Conservation (phyloP, 2,329 filamentous ascomycete species). For the Teratosphaeria pseudoeucalypti region DNA sequence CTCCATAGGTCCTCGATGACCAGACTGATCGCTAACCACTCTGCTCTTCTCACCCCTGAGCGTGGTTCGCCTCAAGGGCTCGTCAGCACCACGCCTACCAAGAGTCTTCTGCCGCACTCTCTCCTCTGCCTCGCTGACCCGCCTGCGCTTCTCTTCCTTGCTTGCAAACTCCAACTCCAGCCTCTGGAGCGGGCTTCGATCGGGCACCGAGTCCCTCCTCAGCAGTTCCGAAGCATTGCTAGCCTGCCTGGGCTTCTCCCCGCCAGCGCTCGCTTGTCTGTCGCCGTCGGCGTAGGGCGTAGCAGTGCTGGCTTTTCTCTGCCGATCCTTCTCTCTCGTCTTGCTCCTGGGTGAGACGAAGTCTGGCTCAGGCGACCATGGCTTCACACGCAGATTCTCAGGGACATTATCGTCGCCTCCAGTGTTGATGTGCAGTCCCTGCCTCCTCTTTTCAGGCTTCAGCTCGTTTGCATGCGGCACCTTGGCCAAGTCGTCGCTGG, state of each 20-base stretch:
- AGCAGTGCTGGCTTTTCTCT: conserved; percentile 11
- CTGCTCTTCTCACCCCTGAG: conserved; percentile 15
- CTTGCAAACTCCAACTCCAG: conserved; percentile 84
- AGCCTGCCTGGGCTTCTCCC: background rate
- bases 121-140: conserved; percentile 72
- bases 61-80: conserved; percentile 9
- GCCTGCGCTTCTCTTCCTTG: conserved; percentile 87
- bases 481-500: background rate
- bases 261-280: background rate
- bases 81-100: conserved; percentile 2
- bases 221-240: background rate
- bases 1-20: conserved; percentile 5
- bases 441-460: conserved; percentile 5
- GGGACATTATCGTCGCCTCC: background rate
- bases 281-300: background rate
- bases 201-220: conserved; percentile 53
- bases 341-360: conserved; percentile 7
- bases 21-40: conserved; percentile 12
- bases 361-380: conserved; percentile 19
- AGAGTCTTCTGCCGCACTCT: conserved; percentile 49
- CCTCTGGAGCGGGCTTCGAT: conserved; percentile 85
- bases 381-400: conserved; percentile 16
- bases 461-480: background rate
- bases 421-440: conserved; percentile 1
- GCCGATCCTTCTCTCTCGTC: conserved; percentile 12